Base-by-base conservation (phyloP, 2,329 filamentous ascomycete genomes). In the Pyrenophora tritici-repentis region DNA sequence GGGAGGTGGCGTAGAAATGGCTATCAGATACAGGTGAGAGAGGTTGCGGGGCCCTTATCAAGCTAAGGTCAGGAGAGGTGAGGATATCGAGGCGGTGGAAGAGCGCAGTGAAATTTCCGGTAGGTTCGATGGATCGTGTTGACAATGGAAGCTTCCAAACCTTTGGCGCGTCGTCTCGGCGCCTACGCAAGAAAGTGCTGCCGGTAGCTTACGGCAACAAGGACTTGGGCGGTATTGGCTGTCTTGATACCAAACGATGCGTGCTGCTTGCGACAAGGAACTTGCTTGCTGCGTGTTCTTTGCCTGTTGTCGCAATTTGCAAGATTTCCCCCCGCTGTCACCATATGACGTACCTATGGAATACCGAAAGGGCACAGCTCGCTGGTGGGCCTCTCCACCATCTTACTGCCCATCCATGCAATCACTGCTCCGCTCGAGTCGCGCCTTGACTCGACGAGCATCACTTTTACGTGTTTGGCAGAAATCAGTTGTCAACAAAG, bases 331-430 rank as follows among this genome's bases (percentile, higher is more conserved):
- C 41, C 40, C 44, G 45, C 36, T 35, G 41, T 44, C 36, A 42
- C 53, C 39, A 42, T 46, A 56, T 56, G 53, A 56, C 53, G 53
- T 56, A 56, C 37, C 31, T 17, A 39, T 29, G 42, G 22, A 36
- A 45, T 43, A 47, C 42, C 33, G 37, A 33, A n/a, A 37, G 47
- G 40, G 42, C 32, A 47, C 50, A 36, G 33, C 17, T 42, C 32
- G 43, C 44, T 6, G n/a, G 42, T 45, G 44, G 41, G 49, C 44
- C 42, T 40, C 49, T 47, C 50, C 45, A 56, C 50, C 40, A 32
- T 50, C 33, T 41, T 22, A 38, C 26, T 24, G 37, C 47, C 41
- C 13, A 31, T 40, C 35, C 16, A 31, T 37, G 45, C 45, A 42
- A 36, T 42, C 43, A 47, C 16, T 16, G 44, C 17, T 35, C 35